Conservation (phyloP, 2,329 filamentous ascomycete genomes). For the Dothidotthia symphoricarpi region DNA sequence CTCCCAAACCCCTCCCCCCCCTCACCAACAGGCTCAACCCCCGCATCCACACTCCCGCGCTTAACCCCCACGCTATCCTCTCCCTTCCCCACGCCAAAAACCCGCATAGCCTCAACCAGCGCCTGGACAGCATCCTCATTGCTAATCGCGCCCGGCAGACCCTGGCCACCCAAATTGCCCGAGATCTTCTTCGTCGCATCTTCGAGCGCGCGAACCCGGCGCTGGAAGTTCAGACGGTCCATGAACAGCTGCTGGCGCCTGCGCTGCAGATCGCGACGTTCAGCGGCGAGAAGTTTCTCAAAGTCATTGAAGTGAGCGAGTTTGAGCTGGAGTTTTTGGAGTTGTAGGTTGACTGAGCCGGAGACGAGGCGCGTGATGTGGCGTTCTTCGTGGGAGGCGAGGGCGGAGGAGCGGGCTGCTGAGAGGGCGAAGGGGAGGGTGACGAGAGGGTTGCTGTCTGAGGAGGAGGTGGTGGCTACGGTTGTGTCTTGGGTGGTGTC, state of each 20-base stretch:
- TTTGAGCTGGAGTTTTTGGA: slow-evolving; percentile 95
- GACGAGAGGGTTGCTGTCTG: slow-evolving; percentile 52
- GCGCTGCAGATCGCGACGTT: slow-evolving; percentile 88
- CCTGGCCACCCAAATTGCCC: slow-evolving; percentile 28
- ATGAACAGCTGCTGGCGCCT: slow-evolving; percentile 91
- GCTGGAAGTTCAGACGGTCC: slow-evolving; percentile 86
- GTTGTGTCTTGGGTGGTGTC: slow-evolving; percentile 51
- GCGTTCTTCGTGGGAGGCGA: slow-evolving; percentile 94
- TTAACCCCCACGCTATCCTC: slow-evolving; percentile 38
- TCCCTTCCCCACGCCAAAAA: slow-evolving; percentile 39
- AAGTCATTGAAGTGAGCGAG: slow-evolving; percentile 95
- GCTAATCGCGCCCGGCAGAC: slow-evolving; percentile 32
- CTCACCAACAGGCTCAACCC: slow-evolving; percentile 31
- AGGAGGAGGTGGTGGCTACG: slow-evolving; percentile 22
- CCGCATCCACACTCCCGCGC: slow-evolving; percentile 26
- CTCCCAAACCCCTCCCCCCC: slow-evolving; percentile 35
- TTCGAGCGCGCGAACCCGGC: slow-evolving; percentile 79
- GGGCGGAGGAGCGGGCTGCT: slow-evolving; percentile 78
- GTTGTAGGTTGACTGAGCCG: slow-evolving; percentile 85
- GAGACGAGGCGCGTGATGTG: slow-evolving; percentile 94
- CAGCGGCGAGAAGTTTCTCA: slow-evolving; percentile 86
- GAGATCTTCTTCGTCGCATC: slow-evolving; percentile 61
- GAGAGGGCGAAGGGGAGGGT: slow-evolving; percentile 83
- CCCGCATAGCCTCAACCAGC: slow-evolving; percentile 36
- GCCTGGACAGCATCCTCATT: slow-evolving; percentile 35